These are phyloP conservation scores for Candida boleticola DNA, from an alignment of 805 yeast genomes.

Conservation along the genomic window DNA sequence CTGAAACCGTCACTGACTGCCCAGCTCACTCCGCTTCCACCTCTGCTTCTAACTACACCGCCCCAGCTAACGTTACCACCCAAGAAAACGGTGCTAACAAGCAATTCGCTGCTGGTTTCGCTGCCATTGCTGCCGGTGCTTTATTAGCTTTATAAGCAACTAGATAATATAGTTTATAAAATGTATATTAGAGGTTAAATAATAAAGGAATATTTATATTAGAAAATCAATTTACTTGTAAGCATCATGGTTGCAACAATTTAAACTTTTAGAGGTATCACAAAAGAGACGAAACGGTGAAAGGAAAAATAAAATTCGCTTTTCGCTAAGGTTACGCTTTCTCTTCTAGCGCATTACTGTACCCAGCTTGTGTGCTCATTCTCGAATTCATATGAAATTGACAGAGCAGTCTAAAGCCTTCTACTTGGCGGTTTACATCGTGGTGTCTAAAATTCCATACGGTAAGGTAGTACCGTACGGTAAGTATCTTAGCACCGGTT, in stretches of 20 bases:
- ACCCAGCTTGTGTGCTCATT: no score
- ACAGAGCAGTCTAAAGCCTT: slow-evolving; percentile 53
- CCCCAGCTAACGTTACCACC: slow-evolving; percentile 18
- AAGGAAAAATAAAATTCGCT: no score
- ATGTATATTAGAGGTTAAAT: slow-evolving; percentile 3
- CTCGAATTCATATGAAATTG: slow-evolving; percentile 15
- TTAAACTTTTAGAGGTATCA: no score
- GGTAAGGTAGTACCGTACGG: slow-evolving; percentile 73
- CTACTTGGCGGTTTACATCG: slow-evolving; percentile 57
- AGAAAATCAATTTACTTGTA: no score
- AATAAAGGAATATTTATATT: neutral
- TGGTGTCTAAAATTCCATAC: slow-evolving; percentile 52
- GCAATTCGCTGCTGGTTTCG: slow-evolving; percentile 31
- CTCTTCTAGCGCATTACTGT: no score
- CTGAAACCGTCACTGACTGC: slow-evolving; percentile 40
- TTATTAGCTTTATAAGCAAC: slow-evolving; percentile 29
- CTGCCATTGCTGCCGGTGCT: slow-evolving; percentile 30
- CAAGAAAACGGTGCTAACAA: slow-evolving; percentile 11
- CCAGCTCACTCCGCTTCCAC: slow-evolving; percentile 26
- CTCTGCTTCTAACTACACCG: slow-evolving; percentile 20
- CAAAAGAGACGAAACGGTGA: no score
- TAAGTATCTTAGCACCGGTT: slow-evolving; percentile 25
- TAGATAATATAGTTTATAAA: no score
- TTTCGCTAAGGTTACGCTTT: no score
- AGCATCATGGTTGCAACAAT: no score